Evolutionary conservation across 345 rosid species (phyloP).

Genomic region (Aquilaria sinensis): DNA sequence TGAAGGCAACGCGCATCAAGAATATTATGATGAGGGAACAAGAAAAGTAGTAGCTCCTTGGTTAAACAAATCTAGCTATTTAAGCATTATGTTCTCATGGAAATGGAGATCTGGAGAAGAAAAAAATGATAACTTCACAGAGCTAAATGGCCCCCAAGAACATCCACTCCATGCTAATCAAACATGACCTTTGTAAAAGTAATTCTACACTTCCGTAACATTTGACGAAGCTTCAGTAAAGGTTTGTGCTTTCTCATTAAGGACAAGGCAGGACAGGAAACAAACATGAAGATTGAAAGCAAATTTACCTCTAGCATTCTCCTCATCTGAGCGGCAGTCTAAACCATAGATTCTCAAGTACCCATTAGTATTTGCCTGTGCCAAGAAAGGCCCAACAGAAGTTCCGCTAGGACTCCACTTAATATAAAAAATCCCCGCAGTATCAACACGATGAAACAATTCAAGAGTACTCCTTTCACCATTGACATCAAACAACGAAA

Average conservation of each 20-base stretch:
- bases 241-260: no score
- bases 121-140: no score
- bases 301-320: slow-evolving; percentile 16
- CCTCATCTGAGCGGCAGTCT: slow-evolving; percentile 21
- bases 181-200: no score
- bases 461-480: slow-evolving; percentile 38
- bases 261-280: neutral
- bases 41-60: neutral
- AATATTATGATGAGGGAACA: neutral
- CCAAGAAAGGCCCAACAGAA: slow-evolving; percentile 40
- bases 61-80: neutral
- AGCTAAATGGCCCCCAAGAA: no score
- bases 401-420: slow-evolving; percentile 55
- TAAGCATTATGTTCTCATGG: no score
- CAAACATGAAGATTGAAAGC: neutral
- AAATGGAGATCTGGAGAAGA: no score
- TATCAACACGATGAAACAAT: slow-evolving; percentile 42
- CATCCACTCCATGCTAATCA: no score
- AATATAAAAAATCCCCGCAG: slow-evolving; percentile 75
- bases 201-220: no score
- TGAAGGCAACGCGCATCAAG: slow-evolving; percentile 36
- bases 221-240: no score
- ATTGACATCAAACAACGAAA: slow-evolving; percentile 57
- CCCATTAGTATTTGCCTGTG: slow-evolving; percentile 79
- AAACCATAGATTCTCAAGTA: slow-evolving; percentile 48